Evolutionary conservation across 805 yeast genomes (phyloP).

Genomic region (Monosporozyma unispora): DNA sequence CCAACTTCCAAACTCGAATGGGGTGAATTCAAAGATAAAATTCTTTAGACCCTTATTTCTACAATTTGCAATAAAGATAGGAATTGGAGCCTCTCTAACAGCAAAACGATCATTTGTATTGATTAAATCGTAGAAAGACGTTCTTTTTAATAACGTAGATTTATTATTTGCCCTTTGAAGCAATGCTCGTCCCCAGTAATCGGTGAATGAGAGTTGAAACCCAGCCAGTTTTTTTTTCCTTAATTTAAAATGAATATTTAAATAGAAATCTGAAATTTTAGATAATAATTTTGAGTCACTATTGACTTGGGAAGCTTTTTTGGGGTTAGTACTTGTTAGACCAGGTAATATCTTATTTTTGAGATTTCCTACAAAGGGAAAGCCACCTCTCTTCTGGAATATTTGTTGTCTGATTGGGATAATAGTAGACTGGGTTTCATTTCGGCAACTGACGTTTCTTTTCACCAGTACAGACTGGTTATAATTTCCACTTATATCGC

Average conservation of each 20-base stretch:
- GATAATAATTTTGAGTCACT: slow-evolving; percentile 16
- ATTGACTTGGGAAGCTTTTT: too few species aligned
- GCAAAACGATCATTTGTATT: slow-evolving; percentile 27
- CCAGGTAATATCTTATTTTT: slow-evolving; percentile 10
- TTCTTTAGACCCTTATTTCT: slow-evolving; percentile 31
- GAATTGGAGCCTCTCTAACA: slow-evolving; percentile 36
- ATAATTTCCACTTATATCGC: slow-evolving; percentile 8
- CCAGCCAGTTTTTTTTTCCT: slow-evolving; percentile 44
- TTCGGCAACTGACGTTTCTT: too few species aligned
- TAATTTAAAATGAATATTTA: slow-evolving; percentile 45
- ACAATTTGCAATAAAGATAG: slow-evolving; percentile 39
- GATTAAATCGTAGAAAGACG: slow-evolving; percentile 31
- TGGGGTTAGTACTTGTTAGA: slow-evolving; percentile 1
- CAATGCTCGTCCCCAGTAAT: slow-evolving; percentile 61
- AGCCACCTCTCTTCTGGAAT: not conserved
- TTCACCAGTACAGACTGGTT: not conserved
- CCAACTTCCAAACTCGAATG: slow-evolving; percentile 65
- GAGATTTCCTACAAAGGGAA: slow-evolving; percentile 5
- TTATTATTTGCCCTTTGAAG: slow-evolving; percentile 30
- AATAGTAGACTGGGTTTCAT: too few species aligned
- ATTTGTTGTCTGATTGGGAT: too few species aligned
- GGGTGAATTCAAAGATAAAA: slow-evolving; percentile 48
- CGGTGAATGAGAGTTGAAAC: slow-evolving; percentile 50
- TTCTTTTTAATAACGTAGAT: slow-evolving; percentile 22
- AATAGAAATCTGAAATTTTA: slow-evolving; percentile 39